Percentiles rank a stretch among this genome's conserved stretches.
phyloP scores from a whole-genome alignment of 257 asterid species.

The Anisodus tanguticus region DNA sequence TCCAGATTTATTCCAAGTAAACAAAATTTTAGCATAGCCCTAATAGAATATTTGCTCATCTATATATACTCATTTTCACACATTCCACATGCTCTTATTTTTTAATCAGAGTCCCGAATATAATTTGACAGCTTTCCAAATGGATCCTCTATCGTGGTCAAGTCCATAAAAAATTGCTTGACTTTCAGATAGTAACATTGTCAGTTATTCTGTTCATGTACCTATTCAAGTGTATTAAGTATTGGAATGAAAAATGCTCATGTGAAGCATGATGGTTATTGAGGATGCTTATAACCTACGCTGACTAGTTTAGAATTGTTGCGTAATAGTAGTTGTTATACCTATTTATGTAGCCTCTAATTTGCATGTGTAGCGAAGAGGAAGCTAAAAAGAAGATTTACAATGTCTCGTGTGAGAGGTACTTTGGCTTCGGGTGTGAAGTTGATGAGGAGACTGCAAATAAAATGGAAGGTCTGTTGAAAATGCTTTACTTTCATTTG shows the following conservation, averaged over 20 bases:
- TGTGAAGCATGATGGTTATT: background rate
- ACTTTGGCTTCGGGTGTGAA: slow-evolving; percentile 87
- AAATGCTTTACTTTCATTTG: background rate
- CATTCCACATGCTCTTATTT: background rate
- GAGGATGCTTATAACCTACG: background rate
- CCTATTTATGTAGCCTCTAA: background rate
- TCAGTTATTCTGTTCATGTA: background rate
- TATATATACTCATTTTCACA: background rate
- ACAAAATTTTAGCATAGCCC: background rate
- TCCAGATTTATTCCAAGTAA: no score
- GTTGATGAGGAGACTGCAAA: slow-evolving; percentile 82
- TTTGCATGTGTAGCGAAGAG: slow-evolving; percentile 36
- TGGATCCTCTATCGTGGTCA: background rate
- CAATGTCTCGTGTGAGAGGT: slow-evolving; percentile 40
- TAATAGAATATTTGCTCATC: no score
- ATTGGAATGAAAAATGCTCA: no score
- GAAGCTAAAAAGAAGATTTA: slow-evolving; percentile 46
- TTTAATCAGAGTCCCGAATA: background rate
- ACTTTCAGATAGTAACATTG: background rate
- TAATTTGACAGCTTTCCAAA: background rate
- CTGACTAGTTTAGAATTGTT: background rate
- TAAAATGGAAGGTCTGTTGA: slow-evolving; percentile 72
- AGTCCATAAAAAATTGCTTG: background rate
- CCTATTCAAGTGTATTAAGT: no score
- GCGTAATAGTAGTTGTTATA: background rate